Base-by-base conservation (phyloP, 371 early-diverging fungal genomes). In the Cokeromyces recurvatus region DNA sequence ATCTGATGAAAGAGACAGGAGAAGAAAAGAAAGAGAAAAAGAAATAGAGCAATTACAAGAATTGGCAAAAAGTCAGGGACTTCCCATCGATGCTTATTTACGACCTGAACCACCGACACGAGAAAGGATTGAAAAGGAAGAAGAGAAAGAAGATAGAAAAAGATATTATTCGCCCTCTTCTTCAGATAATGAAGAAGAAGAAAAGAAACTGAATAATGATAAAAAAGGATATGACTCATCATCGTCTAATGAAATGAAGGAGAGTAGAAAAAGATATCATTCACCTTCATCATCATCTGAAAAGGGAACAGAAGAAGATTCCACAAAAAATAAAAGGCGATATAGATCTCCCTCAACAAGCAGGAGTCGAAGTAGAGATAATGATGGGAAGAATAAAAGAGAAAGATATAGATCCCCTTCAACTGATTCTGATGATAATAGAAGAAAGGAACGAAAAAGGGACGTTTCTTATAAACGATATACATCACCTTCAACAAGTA, bases 1-100 rank as follows among this genome's bases (percentile, higher is more conserved):
- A 38, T 62, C 49, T 6, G 66, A 67, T 23, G 63, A 67, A 48
- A 49, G 34, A 7, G 63, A 62, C 8, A 56, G 47, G 40, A 17
- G 48, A 25, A 25, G 56, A 29, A 64, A 64, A 17, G 68, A 64
- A 39, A 55, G 46, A 1, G 72, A 67, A 43, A 58, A 42, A 8
- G 61, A 71, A 22, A 43, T 54, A n/a, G 58, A 63, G 11, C 34
- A 60, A 15, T 31, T 63, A 10, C 61, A 62, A 31, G 51, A 43
- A 19, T 52, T 57, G 6, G 57, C 51, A 9, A 53, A 29, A 25
- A 49, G 38, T 3, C 60, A 63, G 34, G 48, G 48, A 1, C 37
- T 59, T 7, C 51, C 57, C n/a, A 41, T 46, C 14, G 34, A 50
- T 22, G 46, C 53, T 2, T 57, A 48, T 36, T 32, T 64, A 11